These are phyloP conservation scores for Scytalidium lignicola DNA, from an alignment of 2,329 filamentous ascomycete species.

Conservation along the genomic window DNA sequence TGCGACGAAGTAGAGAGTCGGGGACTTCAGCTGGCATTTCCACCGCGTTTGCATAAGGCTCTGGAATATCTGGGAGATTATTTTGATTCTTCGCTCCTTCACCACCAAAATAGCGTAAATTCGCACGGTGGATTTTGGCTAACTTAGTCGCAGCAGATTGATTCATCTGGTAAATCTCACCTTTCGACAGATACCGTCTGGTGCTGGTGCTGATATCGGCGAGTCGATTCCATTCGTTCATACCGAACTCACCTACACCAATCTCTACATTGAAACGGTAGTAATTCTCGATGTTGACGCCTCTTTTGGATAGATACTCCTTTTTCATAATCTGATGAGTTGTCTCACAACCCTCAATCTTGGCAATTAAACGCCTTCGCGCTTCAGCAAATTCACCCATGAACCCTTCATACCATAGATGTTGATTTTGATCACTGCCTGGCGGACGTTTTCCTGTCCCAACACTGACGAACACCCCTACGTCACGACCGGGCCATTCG, in stretches of 20 bases:
- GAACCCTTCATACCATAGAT: conserved; percentile 92
- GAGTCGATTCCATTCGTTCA: conserved; percentile 97
- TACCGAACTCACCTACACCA: conserved; percentile 92
- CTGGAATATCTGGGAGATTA: conserved; percentile 26
- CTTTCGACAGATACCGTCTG: conserved; percentile 70
- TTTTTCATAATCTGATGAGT: conserved; percentile 83
- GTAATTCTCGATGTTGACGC: conserved; percentile 85
- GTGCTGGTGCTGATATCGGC: conserved; percentile 93
- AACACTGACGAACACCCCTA: conserved; percentile 87
- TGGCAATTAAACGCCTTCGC: conserved; percentile 73
- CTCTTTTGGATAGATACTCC: conserved; percentile 69
- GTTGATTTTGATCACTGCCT: conserved; percentile 61
- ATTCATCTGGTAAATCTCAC: conserved; percentile 72
- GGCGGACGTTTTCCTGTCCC: conserved; percentile 85
- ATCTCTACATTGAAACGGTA: conserved; percentile 96
- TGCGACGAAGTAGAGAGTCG: conserved; percentile 8
- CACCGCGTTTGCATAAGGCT: conserved; percentile 36
- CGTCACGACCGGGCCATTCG: conserved; percentile 90
- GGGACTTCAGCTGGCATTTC: conserved; percentile 55
- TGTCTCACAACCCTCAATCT: conserved; percentile 92
- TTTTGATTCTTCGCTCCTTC: conserved; percentile 10
- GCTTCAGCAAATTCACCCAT: conserved; percentile 91
- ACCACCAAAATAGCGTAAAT: conserved; percentile 29
- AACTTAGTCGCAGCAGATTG: conserved; percentile 73
- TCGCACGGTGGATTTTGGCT: conserved; percentile 75